Evolutionary conservation across 768 basidiomycete genomes (phyloP), one percentile per base, ranked within the genome.

Genomic region (Coprinopsis cinerea): DNA sequence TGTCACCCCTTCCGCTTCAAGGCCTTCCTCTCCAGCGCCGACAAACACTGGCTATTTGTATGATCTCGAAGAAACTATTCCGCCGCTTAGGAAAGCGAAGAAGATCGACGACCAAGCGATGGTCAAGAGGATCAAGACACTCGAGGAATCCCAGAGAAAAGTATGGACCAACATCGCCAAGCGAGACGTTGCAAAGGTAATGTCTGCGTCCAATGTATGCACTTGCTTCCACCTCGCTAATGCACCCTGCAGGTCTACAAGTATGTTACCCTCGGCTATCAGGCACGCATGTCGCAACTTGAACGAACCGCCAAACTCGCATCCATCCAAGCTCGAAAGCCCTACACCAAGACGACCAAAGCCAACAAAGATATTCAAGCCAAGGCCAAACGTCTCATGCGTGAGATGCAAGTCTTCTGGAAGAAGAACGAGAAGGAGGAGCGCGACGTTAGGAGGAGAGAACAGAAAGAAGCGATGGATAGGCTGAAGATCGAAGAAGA

Each of bases 351-450:
- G 59, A 84, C 87, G 1, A 76, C 84, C 11, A 92, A 90, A 63
- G 77, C 81, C 3, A 77, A 74, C 52, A 95, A 93, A 65, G 92
- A 93, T 54, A 72, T 81, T 1, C 90, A 92, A 62, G 81, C 81
- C 17, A 91, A 92, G 62, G 85, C 83, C 20, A 92, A 89, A 64
- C 80, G 89, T 34, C 72, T 94, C 32, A 91, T 92, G 88, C 83
- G 92, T 24, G 93, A 97, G 73, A 92, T 97, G 88, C 82, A 94
- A 53, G 82, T 92, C 17, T 93, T 94, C 68, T 96, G 92, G 92
- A 94, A 90, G 71, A 92, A 92, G 68, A 97, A 96, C 56, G 95
- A 98, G 67, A 92, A 92, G 60, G 92, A 95, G 64, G 95, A 97
- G 67, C 74, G 92, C 40, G 93, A 96, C 53, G 81, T 88, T 11